Percentiles rank a stretch among this genome's conserved stretches.
phyloP scores from a whole-genome alignment of 176 grass and related monocot species.

The Raddia distichophylla region DNA sequence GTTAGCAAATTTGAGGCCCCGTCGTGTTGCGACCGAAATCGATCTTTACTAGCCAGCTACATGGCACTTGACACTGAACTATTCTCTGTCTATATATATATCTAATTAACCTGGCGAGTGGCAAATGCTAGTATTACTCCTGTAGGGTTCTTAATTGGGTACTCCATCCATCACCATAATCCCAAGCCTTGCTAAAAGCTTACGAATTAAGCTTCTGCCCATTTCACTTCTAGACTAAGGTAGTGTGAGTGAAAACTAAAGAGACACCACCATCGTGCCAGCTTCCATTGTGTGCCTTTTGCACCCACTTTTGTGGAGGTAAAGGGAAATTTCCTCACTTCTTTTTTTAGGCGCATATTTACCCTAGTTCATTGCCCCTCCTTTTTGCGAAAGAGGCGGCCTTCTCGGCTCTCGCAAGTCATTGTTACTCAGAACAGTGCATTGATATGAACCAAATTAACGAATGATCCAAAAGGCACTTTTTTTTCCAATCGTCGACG shows the following conservation, averaged over 20 bases:
- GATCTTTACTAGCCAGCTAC: no score
- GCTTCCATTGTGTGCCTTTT: neutral
- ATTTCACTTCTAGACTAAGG: slow-evolving; percentile 32
- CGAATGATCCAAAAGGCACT: slow-evolving; percentile 18
- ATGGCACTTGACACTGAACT: no score
- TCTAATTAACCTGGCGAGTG: no score
- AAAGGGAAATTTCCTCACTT: neutral
- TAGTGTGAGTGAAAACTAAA: slow-evolving; percentile 4
- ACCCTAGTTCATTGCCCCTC: neutral
- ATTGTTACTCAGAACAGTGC: neutral
- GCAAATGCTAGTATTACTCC: no score
- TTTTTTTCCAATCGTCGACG: neutral
- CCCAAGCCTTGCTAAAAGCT: no score
- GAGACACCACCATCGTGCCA: neutral
- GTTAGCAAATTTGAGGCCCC: no score
- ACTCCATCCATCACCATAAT: no score
- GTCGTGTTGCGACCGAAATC: no score
- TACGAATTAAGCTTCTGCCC: neutral
- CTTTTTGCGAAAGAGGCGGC: neutral
- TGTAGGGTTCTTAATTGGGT: no score
- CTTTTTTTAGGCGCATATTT: slow-evolving; percentile 16
- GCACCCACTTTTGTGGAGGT: neutral
- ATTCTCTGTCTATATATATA: no score
- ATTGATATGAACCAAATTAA: neutral
- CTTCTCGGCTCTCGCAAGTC: neutral